These are phyloP conservation scores for Suhomyces prunicola DNA, from an alignment of 805 yeast genomes.

Conservation along the genomic window DNA sequence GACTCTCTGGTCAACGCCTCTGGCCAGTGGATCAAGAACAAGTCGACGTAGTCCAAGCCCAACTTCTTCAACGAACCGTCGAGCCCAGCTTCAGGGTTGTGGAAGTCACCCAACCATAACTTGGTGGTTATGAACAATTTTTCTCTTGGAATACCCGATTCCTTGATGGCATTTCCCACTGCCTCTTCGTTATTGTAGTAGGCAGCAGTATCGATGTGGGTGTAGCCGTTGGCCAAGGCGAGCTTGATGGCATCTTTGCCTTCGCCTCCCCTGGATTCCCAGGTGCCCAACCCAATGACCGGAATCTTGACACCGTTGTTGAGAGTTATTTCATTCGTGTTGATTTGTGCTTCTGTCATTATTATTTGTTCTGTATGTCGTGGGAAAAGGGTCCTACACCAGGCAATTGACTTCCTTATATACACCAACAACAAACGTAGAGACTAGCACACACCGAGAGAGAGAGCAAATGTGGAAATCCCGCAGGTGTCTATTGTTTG, in stretches of 20 bases:
- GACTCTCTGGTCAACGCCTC: constrained; percentile 34
- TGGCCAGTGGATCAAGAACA: constrained; percentile 85
- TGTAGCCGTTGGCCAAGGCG: constrained; percentile 67
- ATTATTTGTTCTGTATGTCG: not conserved
- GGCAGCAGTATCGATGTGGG: constrained; percentile 77
- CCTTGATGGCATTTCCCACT: constrained; percentile 54
- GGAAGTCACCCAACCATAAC: constrained; percentile 56
- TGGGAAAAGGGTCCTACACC: not conserved
- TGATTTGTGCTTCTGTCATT: not conserved
- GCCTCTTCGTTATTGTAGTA: constrained; percentile 63
- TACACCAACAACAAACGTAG: too few relatives aligned
- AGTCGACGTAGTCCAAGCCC: constrained; percentile 72
- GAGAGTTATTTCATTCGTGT: constrained; percentile 32
- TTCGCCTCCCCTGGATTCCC: constrained; percentile 52
- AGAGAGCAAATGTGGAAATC: too few relatives aligned
- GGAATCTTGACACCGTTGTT: constrained; percentile 68
- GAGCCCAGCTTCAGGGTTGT: constrained; percentile 51
- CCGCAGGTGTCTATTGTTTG: too few relatives aligned
- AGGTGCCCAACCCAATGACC: constrained; percentile 71
- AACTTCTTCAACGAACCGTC: constrained; percentile 58
- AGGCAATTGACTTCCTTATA: not conserved
- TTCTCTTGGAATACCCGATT: constrained; percentile 59
- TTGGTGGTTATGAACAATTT: constrained; percentile 72
- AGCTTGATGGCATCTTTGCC: constrained; percentile 55
- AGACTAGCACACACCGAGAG: too few relatives aligned